Conservation (phyloP, 169 alveolate genomes). For the Cardiosporidium cionae region DNA sequence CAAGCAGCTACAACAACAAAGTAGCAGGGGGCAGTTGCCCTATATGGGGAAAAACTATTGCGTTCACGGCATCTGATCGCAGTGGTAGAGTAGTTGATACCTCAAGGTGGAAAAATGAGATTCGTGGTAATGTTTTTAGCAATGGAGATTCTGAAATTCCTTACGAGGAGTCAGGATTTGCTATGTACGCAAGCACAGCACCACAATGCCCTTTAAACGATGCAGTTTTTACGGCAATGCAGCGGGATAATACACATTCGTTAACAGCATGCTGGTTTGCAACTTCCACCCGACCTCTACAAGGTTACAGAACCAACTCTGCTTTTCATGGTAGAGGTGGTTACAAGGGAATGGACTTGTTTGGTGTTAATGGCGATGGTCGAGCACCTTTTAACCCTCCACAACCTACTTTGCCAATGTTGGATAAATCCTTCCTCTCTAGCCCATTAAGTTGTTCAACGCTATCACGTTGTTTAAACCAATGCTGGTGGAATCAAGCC, state of each 20-base stretch:
- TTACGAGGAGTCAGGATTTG: constrained; percentile 17
- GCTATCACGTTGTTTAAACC: constrained; percentile 26
- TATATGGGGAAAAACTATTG: constrained; percentile 31
- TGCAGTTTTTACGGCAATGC: constrained; percentile 19
- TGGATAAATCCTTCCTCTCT: constrained; percentile 3
- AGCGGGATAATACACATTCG: constrained; percentile 18
- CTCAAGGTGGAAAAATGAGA: constrained; percentile 27
- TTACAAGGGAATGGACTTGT: constrained; percentile 25
- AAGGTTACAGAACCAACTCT: too few species aligned
- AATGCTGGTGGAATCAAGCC: constrained; percentile 31
- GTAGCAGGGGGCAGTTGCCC: constrained; percentile 40
- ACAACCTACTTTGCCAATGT: constrained; percentile 9
- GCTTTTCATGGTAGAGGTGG: constrained; percentile 41
- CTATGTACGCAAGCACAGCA: constrained; percentile 32
- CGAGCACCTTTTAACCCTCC: constrained; percentile 37
- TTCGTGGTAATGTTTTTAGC: constrained; percentile 16
- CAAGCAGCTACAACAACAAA: neutral
- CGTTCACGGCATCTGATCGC: constrained; percentile 18
- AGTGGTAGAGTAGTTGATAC: neutral
- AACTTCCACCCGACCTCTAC: constrained; percentile 11
- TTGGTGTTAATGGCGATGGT: constrained; percentile 24
- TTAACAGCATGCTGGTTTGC: constrained; percentile 20
- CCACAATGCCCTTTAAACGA: constrained; percentile 27
- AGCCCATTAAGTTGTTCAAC: constrained; percentile 25
- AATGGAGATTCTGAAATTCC: constrained; percentile 29